Evolutionary conservation across 2,329 filamentous ascomycete species (phyloP).

Genomic region (Plenodomus biglobosus): DNA sequence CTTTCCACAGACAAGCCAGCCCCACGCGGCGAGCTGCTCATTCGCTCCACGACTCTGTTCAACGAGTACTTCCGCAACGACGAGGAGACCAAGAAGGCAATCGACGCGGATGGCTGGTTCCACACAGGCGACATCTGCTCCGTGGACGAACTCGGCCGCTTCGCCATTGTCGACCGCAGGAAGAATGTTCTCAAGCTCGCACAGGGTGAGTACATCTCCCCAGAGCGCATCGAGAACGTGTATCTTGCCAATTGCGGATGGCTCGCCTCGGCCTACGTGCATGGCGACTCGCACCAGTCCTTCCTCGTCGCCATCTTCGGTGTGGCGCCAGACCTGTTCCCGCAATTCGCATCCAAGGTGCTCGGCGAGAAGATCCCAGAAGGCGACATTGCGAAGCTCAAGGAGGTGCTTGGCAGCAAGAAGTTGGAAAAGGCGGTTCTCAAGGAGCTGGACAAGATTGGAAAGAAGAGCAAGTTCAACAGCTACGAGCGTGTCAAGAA

Average conservation of each 20-base stretch:
- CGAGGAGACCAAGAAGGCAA: conserved; percentile 78
- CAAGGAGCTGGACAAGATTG: conserved; percentile 76
- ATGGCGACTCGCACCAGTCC: conserved; percentile 83
- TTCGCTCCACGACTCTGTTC: conserved; percentile 81
- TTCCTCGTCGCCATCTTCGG: conserved; percentile 85
- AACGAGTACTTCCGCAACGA: conserved; percentile 86
- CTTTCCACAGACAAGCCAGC: conserved; percentile 81
- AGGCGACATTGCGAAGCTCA: conserved; percentile 67
- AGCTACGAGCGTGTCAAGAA: conserved; percentile 82
- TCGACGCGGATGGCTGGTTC: conserved; percentile 94
- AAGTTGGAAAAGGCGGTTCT: conserved; percentile 74
- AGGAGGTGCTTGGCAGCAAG: conserved; percentile 66
- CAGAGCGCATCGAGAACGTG: conserved; percentile 94
- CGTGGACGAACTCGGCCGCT: conserved; percentile 80
- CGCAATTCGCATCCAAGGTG: conserved; percentile 75
- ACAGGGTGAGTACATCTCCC: conserved; percentile 97
- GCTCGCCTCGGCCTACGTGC: conserved; percentile 80
- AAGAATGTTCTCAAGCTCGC: conserved; percentile 99
- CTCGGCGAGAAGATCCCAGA: conserved; percentile 66
- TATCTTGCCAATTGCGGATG: conserved; percentile 80
- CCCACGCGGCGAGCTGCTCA: conserved; percentile 84
- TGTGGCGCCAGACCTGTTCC: conserved; percentile 81
- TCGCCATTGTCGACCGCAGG: conserved; percentile 92
- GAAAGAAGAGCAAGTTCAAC: conserved; percentile 84
- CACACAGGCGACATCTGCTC: conserved; percentile 89